phyloP scores from a whole-genome alignment of 2,329 filamentous ascomycete genomes.

The Ophiosphaerella korrae region DNA sequence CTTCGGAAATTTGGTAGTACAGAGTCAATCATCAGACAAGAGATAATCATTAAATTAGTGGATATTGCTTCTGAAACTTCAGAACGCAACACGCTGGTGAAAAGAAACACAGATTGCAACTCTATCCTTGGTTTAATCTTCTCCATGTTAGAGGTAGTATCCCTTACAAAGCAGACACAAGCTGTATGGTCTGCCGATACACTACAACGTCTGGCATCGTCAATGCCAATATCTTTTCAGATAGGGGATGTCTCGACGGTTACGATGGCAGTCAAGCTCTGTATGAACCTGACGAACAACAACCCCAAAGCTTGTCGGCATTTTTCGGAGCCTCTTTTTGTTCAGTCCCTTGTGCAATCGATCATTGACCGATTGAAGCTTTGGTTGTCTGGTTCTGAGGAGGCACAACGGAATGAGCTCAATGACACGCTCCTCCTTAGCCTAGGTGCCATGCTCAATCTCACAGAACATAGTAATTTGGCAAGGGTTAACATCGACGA shows the following conservation, averaged over 20 bases:
- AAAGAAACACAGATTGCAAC: conserved; percentile 24
- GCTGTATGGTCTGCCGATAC: conserved; percentile 50
- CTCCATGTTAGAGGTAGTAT: conserved; percentile 59
- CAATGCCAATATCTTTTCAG: conserved; percentile 42
- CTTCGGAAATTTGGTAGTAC: conserved; percentile 56
- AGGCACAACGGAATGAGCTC: conserved; percentile 58
- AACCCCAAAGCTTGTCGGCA: conserved; percentile 69
- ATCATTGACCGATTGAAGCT: conserved; percentile 34
- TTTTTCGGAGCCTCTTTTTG: conserved; percentile 64
- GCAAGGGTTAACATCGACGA: conserved; percentile 51
- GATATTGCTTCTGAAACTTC: conserved; percentile 45
- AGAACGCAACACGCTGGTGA: conserved; percentile 20
- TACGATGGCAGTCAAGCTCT: conserved; percentile 67
- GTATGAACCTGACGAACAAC: conserved; percentile 86
- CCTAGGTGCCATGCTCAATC: conserved; percentile 83
- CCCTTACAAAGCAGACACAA: conserved; percentile 50
- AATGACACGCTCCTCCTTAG: conserved; percentile 77
- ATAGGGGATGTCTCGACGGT: conserved; percentile 20
- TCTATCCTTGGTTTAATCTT: conserved; percentile 48
- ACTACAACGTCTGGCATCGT: conserved; percentile 58
- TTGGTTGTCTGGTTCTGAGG: conserved; percentile 38
- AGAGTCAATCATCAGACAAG: conserved; percentile 53
- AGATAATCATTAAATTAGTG: conserved; percentile 47
- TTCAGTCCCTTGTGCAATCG: conserved; percentile 45
- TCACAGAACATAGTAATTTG: conserved; percentile 75